Evolutionary conservation across 352 stramenopile species (phyloP).

Genomic region (Globisporangium takayamanum): DNA sequence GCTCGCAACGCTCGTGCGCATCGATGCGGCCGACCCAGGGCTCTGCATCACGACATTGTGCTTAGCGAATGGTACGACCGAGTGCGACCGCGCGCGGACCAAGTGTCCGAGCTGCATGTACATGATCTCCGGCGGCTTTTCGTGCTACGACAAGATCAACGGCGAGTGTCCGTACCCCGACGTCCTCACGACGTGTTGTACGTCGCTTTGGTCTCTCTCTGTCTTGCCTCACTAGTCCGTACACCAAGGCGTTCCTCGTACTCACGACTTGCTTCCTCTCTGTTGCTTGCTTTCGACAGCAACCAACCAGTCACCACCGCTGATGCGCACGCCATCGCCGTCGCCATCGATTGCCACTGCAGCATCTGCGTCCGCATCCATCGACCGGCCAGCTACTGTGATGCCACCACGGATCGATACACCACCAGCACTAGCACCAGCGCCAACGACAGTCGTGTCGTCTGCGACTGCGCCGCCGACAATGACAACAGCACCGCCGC

Average conservation of each 20-base stretch:
- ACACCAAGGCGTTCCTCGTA: neutral
- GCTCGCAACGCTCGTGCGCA: neutral
- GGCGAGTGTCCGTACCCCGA: conserved; percentile 34
- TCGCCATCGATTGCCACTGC: neutral
- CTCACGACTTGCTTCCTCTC: conserved; percentile 1
- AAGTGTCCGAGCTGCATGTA: conserved; percentile 67
- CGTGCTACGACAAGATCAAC: conserved; percentile 54
- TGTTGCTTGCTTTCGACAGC: conserved; percentile 7
- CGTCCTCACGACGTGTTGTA: conserved; percentile 23
- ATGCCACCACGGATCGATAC: conserved; percentile 11
- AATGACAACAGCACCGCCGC: neutral
- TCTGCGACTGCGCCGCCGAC: conserved; percentile 3
- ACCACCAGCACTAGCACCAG: no score
- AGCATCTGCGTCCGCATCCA: neutral
- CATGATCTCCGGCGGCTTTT: conserved; percentile 49
- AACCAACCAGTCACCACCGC: neutral
- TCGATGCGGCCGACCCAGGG: conserved; percentile 11
- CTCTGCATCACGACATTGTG: conserved; percentile 42
- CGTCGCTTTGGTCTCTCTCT: neutral
- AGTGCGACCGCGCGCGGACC: conserved; percentile 34
- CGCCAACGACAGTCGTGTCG: conserved; percentile 1
- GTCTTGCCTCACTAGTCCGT: neutral
- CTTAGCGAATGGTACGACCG: conserved; percentile 46
- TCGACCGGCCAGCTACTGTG: conserved; percentile 8
- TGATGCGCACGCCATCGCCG: neutral